Percentiles rank a stretch among this genome's conserved stretches.
phyloP scores from a whole-genome alignment of 2,329 filamentous ascomycete species.

The Chaetomiaceae sp. region DNA sequence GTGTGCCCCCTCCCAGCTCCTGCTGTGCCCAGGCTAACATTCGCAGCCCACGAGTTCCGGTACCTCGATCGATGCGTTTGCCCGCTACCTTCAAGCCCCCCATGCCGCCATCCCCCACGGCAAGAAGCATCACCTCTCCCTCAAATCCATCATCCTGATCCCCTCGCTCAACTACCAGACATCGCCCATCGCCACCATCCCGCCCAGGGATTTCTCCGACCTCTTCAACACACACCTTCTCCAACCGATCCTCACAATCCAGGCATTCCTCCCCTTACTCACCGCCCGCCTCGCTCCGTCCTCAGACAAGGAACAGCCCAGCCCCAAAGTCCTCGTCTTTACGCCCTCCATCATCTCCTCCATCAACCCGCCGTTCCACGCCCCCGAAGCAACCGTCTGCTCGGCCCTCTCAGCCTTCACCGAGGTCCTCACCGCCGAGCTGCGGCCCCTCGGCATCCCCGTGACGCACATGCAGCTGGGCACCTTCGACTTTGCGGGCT shows the following conservation, averaged over 20 bases:
- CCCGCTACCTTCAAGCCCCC: constrained; percentile 64
- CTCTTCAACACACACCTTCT: constrained; percentile 89
- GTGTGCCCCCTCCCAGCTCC: constrained; percentile 28
- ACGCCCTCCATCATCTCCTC: constrained; percentile 78
- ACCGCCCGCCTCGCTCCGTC: constrained; percentile 56
- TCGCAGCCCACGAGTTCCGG: constrained; percentile 62
- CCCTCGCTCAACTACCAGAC: constrained; percentile 77
- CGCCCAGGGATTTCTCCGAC: constrained; percentile 79
- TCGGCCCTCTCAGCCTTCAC: constrained; percentile 84
- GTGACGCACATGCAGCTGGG: constrained; percentile 88
- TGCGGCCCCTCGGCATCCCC: constrained; percentile 68
- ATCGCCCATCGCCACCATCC: constrained; percentile 79
- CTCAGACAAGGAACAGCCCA: constrained; percentile 32
- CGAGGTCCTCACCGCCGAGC: constrained; percentile 72
- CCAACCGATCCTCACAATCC: constrained; percentile 81
- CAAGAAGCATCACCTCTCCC: constrained; percentile 67
- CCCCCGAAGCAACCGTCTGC: constrained; percentile 80
- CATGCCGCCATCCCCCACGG: constrained; percentile 74
- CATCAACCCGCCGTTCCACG: constrained; percentile 74
- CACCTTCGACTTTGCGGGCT: constrained; percentile 77
- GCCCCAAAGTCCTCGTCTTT: constrained; percentile 68
- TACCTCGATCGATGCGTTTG: constrained; percentile 67
- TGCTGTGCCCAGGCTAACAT: not conserved
- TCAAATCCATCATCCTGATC: constrained; percentile 78
- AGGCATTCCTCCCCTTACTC: constrained; percentile 80